phyloP scores from a whole-genome alignment of 257 asterid species.

The Jacaranda mimosifolia region DNA sequence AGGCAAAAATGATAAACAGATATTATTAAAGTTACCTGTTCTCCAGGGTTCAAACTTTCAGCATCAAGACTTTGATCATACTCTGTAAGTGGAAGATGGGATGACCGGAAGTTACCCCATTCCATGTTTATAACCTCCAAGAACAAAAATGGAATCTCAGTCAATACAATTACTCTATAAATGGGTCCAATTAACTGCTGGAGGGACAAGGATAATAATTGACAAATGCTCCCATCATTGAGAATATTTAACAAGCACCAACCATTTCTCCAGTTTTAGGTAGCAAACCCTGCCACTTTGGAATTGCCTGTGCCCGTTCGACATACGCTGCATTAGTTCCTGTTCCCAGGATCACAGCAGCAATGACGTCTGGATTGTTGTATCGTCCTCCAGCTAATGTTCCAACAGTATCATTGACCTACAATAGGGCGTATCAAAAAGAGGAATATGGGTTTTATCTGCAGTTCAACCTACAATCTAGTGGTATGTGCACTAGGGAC shows the following conservation, averaged over 20 bases:
- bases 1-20: background rate
- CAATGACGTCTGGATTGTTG: constrained; percentile 71
- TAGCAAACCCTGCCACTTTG: constrained; percentile 80
- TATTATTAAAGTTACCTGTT: constrained; percentile 62
- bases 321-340: constrained; percentile 98
- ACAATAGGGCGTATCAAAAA: background rate
- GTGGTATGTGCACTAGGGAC: no score
- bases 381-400: constrained; percentile 90
- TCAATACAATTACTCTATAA: constrained; percentile 13
- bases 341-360: constrained; percentile 92
- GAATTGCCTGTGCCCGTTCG: constrained; percentile 81
- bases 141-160: constrained; percentile 8
- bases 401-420: constrained; percentile 97
- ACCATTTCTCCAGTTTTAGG: constrained; percentile 92
- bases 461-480: no score
- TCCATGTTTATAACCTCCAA: constrained; percentile 95
- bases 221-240: background rate
- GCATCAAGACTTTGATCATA: constrained; percentile 79
- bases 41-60: constrained; percentile 92
- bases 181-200: background rate
- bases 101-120: constrained; percentile 92
- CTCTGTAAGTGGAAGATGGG: constrained; percentile 88
- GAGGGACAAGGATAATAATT: constrained; percentile 17
- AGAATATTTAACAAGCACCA: constrained; percentile 31
- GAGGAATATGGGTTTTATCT: no score